Conservation (phyloP, 176 grass and related monocot species). For the Eremochloa ophiuroides region DNA sequence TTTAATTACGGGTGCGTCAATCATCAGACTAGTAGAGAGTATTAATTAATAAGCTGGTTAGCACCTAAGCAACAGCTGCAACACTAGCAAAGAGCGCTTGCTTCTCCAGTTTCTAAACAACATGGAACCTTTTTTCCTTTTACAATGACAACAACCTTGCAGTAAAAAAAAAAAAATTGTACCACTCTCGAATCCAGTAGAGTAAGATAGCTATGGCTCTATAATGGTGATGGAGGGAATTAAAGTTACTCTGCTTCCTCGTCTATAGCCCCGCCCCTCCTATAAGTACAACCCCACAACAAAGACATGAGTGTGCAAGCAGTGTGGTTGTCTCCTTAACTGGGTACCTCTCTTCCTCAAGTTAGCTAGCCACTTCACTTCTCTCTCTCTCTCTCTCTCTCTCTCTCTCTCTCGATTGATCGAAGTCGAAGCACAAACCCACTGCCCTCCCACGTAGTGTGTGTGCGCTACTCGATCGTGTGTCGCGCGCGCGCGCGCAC, state of each 20-base stretch:
- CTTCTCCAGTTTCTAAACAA: slow-evolving; percentile 14
- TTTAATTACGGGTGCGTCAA: not conserved
- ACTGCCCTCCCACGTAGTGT: not conserved
- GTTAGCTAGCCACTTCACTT: slow-evolving; percentile 14
- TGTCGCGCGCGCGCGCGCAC: no score
- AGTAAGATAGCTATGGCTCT: not conserved
- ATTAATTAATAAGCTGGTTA: not conserved
- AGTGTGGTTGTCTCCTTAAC: slow-evolving; percentile 33
- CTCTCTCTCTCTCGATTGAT: slow-evolving; percentile 12
- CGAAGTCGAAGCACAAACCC: slow-evolving; percentile 17
- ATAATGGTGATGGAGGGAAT: no score
- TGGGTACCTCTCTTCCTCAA: slow-evolving; percentile 22
- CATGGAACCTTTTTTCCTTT: not conserved
- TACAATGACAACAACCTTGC: not conserved
- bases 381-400: no score
- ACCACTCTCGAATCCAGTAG: not conserved
- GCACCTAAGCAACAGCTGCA: not conserved
- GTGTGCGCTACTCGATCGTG: slow-evolving; percentile 13
- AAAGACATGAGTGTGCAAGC: slow-evolving; percentile 30
- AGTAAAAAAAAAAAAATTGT: slow-evolving; percentile 11
- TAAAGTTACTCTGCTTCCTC: slow-evolving; percentile 13
- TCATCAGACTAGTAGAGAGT: not conserved
- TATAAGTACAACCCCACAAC: slow-evolving; percentile 53
- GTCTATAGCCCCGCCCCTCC: not conserved
- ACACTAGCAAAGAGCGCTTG: not conserved